A percentile compares a stretch with the other conserved stretches of the same genome.
Conservation (phyloP, 177 flowering plant genomes). For the Telopea speciosissima region DNA sequence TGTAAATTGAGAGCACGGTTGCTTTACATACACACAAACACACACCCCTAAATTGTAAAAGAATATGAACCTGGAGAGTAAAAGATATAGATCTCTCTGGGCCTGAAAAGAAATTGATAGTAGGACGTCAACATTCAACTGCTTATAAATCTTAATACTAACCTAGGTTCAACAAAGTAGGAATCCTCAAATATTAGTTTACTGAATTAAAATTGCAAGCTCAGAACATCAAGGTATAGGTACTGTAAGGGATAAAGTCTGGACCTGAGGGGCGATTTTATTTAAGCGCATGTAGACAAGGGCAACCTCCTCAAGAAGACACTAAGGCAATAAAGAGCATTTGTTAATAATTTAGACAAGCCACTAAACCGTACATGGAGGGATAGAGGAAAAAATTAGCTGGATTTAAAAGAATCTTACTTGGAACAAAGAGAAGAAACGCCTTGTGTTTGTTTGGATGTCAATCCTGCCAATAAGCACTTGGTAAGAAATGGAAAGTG, state of each 20-base stretch:
- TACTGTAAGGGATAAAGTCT: conserved; percentile 9
- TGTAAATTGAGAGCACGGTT: conserved; percentile 2
- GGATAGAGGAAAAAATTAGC: neutral
- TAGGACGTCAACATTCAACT: neutral
- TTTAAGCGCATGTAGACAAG: conserved; percentile 46
- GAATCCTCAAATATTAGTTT: neutral
- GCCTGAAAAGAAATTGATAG: conserved; percentile 41
- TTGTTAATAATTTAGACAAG: neutral
- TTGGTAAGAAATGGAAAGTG: neutral
- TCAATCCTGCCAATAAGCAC: conserved; percentile 72
- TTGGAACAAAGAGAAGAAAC: conserved; percentile 67
- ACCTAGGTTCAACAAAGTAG: neutral
- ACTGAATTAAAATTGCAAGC: neutral
- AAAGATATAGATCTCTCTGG: conserved; percentile 75
- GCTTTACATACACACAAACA: neutral
- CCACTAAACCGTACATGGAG: neutral
- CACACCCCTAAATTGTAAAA: conserved; percentile 66
- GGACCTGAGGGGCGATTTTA: conserved; percentile 78
- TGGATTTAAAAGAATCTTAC: conserved; percentile 30
- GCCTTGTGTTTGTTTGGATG: conserved; percentile 75
- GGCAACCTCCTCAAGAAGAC: conserved; percentile 88
- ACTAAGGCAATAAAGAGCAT: conserved; percentile 36
- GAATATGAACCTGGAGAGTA: conserved; percentile 82
- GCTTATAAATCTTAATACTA: neutral
- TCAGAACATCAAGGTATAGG: neutral